These are phyloP conservation scores for Penicillium sp. DNA, from an alignment of 2,329 filamentous ascomycete species.

Conservation along the genomic window DNA sequence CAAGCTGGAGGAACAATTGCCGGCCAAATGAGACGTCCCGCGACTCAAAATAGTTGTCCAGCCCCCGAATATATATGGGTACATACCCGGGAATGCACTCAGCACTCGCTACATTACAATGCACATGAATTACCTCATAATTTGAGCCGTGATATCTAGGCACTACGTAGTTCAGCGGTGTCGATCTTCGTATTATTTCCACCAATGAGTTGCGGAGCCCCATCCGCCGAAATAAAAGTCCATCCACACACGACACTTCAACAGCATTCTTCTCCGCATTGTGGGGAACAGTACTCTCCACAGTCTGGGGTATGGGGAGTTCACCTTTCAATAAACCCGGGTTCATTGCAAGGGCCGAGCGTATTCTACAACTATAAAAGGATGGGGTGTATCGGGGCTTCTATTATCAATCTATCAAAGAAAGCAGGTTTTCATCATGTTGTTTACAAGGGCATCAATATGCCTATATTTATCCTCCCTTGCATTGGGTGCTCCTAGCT, in stretches of 20 bases:
- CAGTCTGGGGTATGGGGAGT: slow-evolving; percentile 4
- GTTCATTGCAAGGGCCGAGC: not conserved
- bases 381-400: not conserved
- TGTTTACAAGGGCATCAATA: not conserved
- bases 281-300: slow-evolving; percentile 4
- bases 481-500: slow-evolving; percentile 3
- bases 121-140: not conserved
- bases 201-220: slow-evolving; percentile 3
- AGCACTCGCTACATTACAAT: not conserved
- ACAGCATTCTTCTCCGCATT: slow-evolving; percentile 4
- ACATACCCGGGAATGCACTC: too few relatives aligned
- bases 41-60: not conserved
- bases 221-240: slow-evolving; percentile 10
- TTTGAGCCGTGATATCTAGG: not conserved
- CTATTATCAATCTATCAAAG: not conserved
- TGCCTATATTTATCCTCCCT: slow-evolving; percentile 1
- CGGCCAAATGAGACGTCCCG: not conserved
- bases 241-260: slow-evolving; percentile 4
- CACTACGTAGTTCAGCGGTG: not conserved
- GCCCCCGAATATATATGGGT: too few relatives aligned
- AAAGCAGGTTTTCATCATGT: not conserved
- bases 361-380: slow-evolving; percentile 1
- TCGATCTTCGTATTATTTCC: slow-evolving; percentile 2
- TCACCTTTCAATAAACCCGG: not conserved
- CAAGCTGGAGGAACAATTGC: not conserved